These are phyloP conservation scores for Scedosporium boydii DNA, from an alignment of 2,329 filamentous ascomycete genomes.

Conservation along the genomic window DNA sequence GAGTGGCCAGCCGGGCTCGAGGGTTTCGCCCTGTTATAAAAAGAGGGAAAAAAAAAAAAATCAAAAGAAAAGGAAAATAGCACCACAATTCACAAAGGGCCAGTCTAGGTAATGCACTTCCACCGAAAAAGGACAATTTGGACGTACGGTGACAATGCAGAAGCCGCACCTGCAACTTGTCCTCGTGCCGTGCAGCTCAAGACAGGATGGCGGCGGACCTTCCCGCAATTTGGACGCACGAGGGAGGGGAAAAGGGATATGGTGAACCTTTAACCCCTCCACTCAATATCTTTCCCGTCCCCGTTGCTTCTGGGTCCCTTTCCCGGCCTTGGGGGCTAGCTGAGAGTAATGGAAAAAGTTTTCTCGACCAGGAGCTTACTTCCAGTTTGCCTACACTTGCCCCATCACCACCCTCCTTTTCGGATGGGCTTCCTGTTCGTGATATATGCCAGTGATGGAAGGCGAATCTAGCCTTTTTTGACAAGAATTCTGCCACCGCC, in stretches of 20 bases:
- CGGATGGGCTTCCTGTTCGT: background rate
- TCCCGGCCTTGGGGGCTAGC: background rate
- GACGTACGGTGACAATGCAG: constrained; percentile 1
- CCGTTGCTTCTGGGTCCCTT: background rate
- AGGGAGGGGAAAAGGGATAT: background rate
- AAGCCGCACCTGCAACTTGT: background rate
- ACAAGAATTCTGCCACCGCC: background rate
- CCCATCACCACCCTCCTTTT: background rate
- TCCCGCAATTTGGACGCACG: constrained; percentile 3
- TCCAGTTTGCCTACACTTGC: background rate
- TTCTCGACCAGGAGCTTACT: background rate
- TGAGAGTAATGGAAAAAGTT: background rate
- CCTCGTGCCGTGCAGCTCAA: background rate
- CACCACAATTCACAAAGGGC: background rate
- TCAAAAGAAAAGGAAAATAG: no score
- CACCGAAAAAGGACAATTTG: background rate
- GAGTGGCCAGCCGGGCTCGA: no score
- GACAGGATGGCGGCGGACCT: background rate
- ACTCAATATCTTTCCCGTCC: background rate
- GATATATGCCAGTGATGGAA: background rate
- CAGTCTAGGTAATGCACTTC: background rate
- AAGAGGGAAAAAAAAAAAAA: background rate
- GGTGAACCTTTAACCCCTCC: background rate
- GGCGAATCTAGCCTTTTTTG: background rate
- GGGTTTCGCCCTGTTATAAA: background rate